Conservation (phyloP, 768 basidiomycete species). For the Dentipellis sp. region DNA sequence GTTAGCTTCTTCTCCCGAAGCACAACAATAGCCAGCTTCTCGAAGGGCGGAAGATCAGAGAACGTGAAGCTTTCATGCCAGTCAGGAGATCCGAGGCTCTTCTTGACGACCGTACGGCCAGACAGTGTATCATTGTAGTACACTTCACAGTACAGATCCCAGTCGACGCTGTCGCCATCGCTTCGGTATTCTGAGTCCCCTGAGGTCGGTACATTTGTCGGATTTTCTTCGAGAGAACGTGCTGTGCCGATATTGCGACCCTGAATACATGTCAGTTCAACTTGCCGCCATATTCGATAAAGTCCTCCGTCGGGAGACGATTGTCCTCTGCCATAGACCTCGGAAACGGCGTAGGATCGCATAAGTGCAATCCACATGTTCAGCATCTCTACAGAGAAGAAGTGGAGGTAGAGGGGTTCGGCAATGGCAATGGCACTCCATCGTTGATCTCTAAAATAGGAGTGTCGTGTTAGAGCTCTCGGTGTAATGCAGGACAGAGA, state of each 20-base stretch:
- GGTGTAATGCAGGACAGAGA: conserved; percentile 1
- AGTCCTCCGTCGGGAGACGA: conserved; percentile 52
- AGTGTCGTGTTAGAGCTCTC: conserved; percentile 7
- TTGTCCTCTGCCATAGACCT: conserved; percentile 56
- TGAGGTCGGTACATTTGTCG: conserved; percentile 9
- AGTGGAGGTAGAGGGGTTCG: conserved; percentile 70
- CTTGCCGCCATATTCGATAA: conserved; percentile 83
- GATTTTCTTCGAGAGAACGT: conserved; percentile 26
- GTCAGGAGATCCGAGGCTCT: conserved; percentile 54
- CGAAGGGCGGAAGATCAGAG: conserved; percentile 71
- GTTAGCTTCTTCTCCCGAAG: conserved; percentile 59
- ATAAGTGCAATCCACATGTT: conserved; percentile 75
- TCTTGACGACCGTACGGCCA: conserved; percentile 69
- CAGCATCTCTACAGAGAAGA: conserved; percentile 51
- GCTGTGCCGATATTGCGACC: conserved; percentile 62
- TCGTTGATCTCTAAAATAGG: conserved; percentile 40
- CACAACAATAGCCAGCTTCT: conserved; percentile 55
- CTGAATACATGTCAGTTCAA: conserved; percentile 65
- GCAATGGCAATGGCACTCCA: conserved; percentile 41
- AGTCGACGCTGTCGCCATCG: conserved; percentile 41
- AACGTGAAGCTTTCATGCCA: conserved; percentile 81
- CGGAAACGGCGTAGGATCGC: conserved; percentile 72
- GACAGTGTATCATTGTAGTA: conserved; percentile 55
- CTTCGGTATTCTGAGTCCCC: conserved; percentile 12
- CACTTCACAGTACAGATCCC: conserved; percentile 76